These are phyloP conservation scores for Fomitopsis palustris DNA, from an alignment of 1,284 basidiomycete genomes.

Conservation along the genomic window DNA sequence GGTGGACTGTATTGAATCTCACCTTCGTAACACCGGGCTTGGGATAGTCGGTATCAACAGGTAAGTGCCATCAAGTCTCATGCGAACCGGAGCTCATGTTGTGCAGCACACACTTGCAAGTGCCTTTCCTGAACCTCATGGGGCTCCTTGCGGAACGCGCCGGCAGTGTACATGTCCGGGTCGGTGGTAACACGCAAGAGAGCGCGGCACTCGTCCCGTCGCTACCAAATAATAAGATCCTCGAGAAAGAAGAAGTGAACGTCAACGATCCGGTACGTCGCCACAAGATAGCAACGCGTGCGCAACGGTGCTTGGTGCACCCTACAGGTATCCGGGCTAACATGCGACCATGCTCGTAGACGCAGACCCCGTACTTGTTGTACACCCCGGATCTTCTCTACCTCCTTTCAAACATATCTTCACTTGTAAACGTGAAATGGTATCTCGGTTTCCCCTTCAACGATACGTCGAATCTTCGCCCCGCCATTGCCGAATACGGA, in stretches of 20 bases:
- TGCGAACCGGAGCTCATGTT: neutral
- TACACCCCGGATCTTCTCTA: slow-evolving; percentile 41
- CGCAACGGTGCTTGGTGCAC: neutral
- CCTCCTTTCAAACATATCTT: slow-evolving; percentile 38
- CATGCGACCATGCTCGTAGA: slow-evolving; percentile 30
- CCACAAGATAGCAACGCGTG: neutral
- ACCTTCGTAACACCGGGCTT: neutral
- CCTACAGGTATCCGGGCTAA: too few species aligned
- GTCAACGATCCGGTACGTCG: neutral
- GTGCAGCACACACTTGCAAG: neutral
- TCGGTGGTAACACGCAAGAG: slow-evolving; percentile 80
- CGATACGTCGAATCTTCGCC: slow-evolving; percentile 39
- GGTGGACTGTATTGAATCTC: neutral
- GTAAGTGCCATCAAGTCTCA: neutral
- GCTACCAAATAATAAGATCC: neutral
- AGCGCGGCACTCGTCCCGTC: slow-evolving; percentile 30
- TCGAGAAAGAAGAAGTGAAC: neutral
- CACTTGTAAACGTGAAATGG: slow-evolving; percentile 37
- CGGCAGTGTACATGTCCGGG: slow-evolving; percentile 57
- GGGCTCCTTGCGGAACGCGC: slow-evolving; percentile 58
- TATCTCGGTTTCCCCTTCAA: slow-evolving; percentile 50
- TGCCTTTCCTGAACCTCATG: slow-evolving; percentile 51
- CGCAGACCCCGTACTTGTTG: slow-evolving; percentile 38
- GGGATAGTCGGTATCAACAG: neutral
- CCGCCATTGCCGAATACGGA: slow-evolving; percentile 42